Base-by-base conservation (phyloP, 106 monocot genomes). In the Gastrodia elata region DNA sequence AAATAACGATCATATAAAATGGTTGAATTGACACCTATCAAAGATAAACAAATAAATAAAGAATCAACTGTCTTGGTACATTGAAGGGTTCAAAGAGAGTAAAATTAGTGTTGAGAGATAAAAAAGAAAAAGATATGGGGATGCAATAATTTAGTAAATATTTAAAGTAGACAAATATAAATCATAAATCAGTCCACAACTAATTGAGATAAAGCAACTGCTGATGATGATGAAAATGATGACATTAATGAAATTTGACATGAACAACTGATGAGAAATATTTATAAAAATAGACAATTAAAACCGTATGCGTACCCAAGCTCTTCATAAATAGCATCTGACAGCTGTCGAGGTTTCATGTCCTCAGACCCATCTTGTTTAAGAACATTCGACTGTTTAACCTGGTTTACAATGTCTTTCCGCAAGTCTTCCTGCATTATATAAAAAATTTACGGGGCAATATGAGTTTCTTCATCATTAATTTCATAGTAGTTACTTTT, bases 311-410 rank as follows among this genome's bases (percentile, higher is more conserved):
- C 71, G 79, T 83, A 93, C 97, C 97, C 92, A 39, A 97, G 80
- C 68, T 97, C 97, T 82, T 90, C 79, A 69, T 84, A 90, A 59
- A 97, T 83, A 46, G 88, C 90, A 86, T 97, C 97, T 39, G 90
- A 90, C 81, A 97, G 87, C 67, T 93, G 84, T 71, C 90, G 85
- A 26, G 90, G 82, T 77, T 97, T 92, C 71, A 97, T 64, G 39
- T 86, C 83, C 49, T 90, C 92, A 65, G 81, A 83, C 7, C 82
- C 90, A n/a, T 92, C 92, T 20, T 78, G 67, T 70, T 90, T 88
- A 27, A 97, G 72, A 25, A 88, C 59, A 25, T 75, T 49, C 61
- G 97, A 97, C 40, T 83, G 82, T 64, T 88, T 93, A 56, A 97
- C 90, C 71, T 88, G 92, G 5, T 61, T 37, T 18, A 90, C 44